Percentiles rank a stretch among this genome's conserved stretches.
phyloP scores from a whole-genome alignment of 2,329 filamentous ascomycete genomes.

The Venturia asperata region DNA sequence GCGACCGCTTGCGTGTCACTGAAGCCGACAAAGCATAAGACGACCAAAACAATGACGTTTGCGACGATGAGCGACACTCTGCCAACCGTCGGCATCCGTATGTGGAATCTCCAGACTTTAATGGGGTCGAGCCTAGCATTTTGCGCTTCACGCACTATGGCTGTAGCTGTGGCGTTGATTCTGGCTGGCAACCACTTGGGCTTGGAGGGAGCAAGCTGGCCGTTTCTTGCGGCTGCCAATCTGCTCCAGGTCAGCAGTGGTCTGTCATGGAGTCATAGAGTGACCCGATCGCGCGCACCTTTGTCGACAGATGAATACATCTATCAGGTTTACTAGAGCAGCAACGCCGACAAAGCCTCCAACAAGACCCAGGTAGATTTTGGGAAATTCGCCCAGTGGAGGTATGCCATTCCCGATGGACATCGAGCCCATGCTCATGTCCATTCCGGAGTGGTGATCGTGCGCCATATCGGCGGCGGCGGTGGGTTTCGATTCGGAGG shows the following conservation, averaged over 20 bases:
- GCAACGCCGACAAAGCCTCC: slow-evolving; percentile 40
- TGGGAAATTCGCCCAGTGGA: slow-evolving; percentile 41
- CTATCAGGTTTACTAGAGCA: slow-evolving; percentile 40
- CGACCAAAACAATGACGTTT: slow-evolving; percentile 47
- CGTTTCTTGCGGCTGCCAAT: slow-evolving; percentile 38
- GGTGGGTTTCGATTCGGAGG: slow-evolving; percentile 23
- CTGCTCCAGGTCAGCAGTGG: slow-evolving; percentile 27
- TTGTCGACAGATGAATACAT: slow-evolving; percentile 43
- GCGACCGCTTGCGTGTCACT: slow-evolving; percentile 41
- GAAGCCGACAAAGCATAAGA: slow-evolving; percentile 50
- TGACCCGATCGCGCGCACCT: slow-evolving; percentile 32
- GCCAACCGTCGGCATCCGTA: slow-evolving; percentile 36
- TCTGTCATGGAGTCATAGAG: background rate
- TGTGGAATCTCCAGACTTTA: slow-evolving; percentile 30
- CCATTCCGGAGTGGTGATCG: background rate
- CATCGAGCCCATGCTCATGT: slow-evolving; percentile 35
- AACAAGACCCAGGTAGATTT: slow-evolving; percentile 48
- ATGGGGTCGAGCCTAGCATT: slow-evolving; percentile 39
- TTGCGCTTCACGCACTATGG: slow-evolving; percentile 47
- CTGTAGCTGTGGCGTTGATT: slow-evolving; percentile 46
- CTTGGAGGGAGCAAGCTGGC: slow-evolving; percentile 42
- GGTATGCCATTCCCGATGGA: slow-evolving; percentile 39
- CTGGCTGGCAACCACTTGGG: slow-evolving; percentile 45
- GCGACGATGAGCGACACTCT: slow-evolving; percentile 34
- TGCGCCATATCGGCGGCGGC: slow-evolving; percentile 27